Percentiles rank a stretch among this genome's conserved stretches.
phyloP scores from a whole-genome alignment of 495 filamentous ascomycete species.

The Penicillium goetzii region DNA sequence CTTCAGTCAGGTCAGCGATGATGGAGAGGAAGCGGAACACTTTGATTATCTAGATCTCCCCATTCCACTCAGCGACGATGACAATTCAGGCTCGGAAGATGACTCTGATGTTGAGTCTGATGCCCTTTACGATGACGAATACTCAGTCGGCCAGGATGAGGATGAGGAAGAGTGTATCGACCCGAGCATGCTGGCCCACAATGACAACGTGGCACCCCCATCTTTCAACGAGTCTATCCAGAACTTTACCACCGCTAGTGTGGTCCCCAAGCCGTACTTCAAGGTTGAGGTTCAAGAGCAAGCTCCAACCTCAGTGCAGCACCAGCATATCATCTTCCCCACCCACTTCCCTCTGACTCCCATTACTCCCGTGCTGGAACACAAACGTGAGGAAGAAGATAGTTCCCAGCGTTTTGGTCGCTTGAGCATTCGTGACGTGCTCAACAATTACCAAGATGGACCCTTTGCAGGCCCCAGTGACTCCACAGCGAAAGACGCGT shows the following conservation, averaged over 20 bases:
- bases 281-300: not conserved
- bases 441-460: conserved; percentile 18
- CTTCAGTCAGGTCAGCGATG: not conserved
- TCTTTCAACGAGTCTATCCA: not conserved
- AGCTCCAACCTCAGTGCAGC: not conserved
- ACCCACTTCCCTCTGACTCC: conserved; percentile 15
- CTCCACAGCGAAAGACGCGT: not conserved
- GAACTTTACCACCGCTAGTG: not conserved
- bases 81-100: not conserved
- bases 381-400: conserved; percentile 8
- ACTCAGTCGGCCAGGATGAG: not conserved
- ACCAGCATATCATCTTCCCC: conserved; percentile 3
- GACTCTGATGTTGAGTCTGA: conserved; percentile 9
- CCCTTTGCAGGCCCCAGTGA: conserved; percentile 15
- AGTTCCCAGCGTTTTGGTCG: conserved; percentile 4
- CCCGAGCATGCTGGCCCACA: conserved; percentile 5
- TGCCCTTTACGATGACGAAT: conserved; percentile 10
- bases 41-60: not conserved
- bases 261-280: not conserved
- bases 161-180: conserved; percentile 17
- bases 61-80: not conserved
- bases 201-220: not conserved
- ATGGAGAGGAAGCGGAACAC: not conserved
- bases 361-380: conserved; percentile 12
- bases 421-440: conserved; percentile 6